Conservation (phyloP, 441 rosid species). For the Theobroma grandiflorum region DNA sequence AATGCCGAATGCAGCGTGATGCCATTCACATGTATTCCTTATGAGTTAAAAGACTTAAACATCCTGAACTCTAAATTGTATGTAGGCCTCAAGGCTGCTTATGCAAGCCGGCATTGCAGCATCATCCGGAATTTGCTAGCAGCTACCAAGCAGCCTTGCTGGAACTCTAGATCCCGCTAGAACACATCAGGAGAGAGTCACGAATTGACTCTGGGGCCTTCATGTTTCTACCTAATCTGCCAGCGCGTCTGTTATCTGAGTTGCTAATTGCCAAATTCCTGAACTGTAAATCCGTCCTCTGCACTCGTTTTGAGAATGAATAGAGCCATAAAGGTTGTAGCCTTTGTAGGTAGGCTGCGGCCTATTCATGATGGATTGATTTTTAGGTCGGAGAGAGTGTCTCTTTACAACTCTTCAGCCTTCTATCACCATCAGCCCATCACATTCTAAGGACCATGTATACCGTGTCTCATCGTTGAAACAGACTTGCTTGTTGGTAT, state of each 20-base stretch:
- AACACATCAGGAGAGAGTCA: neutral
- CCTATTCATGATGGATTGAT: neutral
- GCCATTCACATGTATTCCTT: no score
- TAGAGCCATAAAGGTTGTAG: neutral
- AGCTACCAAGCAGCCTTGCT: neutral
- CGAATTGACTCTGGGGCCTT: neutral
- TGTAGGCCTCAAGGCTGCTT: neutral
- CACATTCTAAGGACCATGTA: neutral
- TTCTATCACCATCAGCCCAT: neutral
- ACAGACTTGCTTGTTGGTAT: neutral
- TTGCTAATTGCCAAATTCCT: neutral
- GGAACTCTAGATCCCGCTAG: neutral
- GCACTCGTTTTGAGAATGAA: neutral
- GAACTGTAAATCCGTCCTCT: neutral
- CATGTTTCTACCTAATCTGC: neutral
- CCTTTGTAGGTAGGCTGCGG: neutral
- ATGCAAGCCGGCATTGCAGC: neutral
- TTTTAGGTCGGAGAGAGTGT: neutral
- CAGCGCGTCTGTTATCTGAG: neutral
- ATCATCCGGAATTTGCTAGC: neutral
- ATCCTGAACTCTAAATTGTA: no score
- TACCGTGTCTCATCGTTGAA: neutral
- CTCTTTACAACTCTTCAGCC: neutral
- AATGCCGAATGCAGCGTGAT: neutral
- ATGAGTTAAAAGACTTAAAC: no score